A percentile compares a stretch with the other conserved stretches of the same genome.
Conservation (phyloP, 768 basidiomycete genomes). For the Austroboletus festivus region DNA sequence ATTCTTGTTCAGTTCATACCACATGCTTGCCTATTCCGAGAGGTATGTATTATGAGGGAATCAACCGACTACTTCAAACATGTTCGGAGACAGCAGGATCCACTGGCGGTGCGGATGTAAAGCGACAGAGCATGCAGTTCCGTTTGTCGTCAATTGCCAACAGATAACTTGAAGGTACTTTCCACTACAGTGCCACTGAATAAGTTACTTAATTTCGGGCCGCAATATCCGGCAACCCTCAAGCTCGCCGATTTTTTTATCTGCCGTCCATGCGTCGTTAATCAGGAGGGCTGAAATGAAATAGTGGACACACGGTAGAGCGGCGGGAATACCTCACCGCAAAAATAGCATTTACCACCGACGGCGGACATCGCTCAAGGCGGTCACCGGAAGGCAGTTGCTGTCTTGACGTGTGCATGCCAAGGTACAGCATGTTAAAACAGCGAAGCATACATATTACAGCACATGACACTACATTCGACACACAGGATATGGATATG, state of each 20-base stretch:
- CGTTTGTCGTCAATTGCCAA: no score
- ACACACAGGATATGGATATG: slow-evolving; percentile 1
- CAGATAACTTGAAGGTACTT: no score
- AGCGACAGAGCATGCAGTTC: no score
- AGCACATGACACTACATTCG: slow-evolving; percentile 11
- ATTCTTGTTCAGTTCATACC: no score
- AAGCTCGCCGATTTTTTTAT: not conserved
- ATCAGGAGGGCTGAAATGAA: not conserved
- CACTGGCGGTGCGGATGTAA: slow-evolving; percentile 7
- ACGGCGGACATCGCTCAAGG: slow-evolving; percentile 16
- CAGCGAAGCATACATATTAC: slow-evolving; percentile 6
- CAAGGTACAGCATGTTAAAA: slow-evolving; percentile 9
- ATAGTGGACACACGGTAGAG: not conserved
- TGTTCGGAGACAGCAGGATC: not conserved
- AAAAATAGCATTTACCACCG: slow-evolving; percentile 1
- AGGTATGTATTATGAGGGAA: no score
- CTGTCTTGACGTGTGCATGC: not conserved
- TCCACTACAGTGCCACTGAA: not conserved
- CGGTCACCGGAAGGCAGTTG: not conserved
- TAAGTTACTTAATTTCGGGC: not conserved
- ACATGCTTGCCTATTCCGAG: not conserved
- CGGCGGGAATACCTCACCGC: not conserved
- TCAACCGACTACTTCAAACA: no score
- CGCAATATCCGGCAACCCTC: not conserved
- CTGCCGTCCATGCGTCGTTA: not conserved